Conservation (phyloP, 163 green algal species). For the Scenedesmus sp. region DNA sequence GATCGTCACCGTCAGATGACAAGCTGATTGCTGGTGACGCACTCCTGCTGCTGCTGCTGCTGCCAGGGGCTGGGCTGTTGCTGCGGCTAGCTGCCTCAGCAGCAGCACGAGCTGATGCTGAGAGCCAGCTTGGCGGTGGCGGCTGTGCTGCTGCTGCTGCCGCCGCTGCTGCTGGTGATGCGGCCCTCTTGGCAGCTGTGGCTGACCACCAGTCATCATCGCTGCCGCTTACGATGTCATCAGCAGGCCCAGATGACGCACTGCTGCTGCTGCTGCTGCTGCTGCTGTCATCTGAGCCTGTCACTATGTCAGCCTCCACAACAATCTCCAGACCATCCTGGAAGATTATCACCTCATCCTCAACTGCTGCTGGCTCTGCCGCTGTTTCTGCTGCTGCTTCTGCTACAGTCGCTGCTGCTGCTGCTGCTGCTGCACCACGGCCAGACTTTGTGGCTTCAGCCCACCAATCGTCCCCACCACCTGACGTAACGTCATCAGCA, state of each 20-base stretch:
- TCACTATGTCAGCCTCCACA: neutral
- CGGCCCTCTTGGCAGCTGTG: neutral
- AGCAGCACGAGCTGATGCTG: conserved; percentile 19
- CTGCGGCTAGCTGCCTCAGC: conserved; percentile 28
- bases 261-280: conserved; percentile 22
- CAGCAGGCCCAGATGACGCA: neutral
- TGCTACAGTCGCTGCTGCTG: conserved; percentile 16
- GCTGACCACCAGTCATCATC: conserved; percentile 6
- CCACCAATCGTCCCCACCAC: neutral
- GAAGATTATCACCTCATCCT: neutral
- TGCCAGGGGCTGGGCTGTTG: neutral
- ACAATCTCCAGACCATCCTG: neutral
- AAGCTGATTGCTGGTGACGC: neutral
- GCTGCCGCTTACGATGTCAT: neutral
- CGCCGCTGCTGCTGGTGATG: neutral
- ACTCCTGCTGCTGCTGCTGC: conserved; percentile 26
- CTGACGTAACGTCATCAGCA: neutral
- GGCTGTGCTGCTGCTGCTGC: conserved; percentile 25
- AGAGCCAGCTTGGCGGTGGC: conserved; percentile 15
- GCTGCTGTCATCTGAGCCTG: neutral
- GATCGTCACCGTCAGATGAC: conserved; percentile 17
- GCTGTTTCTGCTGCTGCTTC: neutral
- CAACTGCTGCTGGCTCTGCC: neutral
- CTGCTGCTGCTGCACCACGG: conserved; percentile 21
- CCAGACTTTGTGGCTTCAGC: neutral